Conservation (phyloP, 139 green algal species). For the Coccomyxa sp. region DNA sequence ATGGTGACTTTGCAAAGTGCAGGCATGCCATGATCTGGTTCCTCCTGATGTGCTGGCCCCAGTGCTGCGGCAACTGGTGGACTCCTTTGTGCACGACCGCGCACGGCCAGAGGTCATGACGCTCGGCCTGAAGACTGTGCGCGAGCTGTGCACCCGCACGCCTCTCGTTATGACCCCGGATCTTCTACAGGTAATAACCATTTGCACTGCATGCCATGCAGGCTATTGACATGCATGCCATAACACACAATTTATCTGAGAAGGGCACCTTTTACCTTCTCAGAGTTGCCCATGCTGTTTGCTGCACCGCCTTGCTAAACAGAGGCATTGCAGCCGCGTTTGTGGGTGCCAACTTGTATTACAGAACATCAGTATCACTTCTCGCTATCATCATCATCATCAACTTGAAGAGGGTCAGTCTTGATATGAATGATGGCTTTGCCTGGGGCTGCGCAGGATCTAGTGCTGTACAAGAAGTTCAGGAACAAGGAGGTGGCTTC, state of each 20-base stretch:
- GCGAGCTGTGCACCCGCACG: constrained; percentile 81
- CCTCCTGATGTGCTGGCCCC: constrained; percentile 85
- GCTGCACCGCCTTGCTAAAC: no score
- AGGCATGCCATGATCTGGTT: constrained; percentile 87
- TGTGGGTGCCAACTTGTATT: no score
- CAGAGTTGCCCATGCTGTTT: no score
- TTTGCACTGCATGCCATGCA: background rate
- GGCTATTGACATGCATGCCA: background rate
- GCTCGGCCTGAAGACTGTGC: constrained; percentile 86
- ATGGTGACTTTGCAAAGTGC: background rate
- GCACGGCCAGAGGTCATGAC: constrained; percentile 73
- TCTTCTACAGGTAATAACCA: constrained; percentile 67
- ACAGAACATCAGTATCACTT: no score
- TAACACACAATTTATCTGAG: background rate
- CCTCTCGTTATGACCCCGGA: constrained; percentile 87
- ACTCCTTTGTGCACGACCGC: constrained; percentile 94
- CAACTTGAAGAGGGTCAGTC: no score
- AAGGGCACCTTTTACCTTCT: no score
- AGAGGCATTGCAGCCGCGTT: no score
- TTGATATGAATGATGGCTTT: no score
- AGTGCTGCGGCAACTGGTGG: constrained; percentile 88
- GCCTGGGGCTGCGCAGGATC: constrained; percentile 42
- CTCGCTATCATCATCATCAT: no score
- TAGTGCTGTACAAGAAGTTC: constrained; percentile 83
- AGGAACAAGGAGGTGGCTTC: constrained; percentile 82